phyloP scores from a whole-genome alignment of 768 basidiomycete genomes.

The Pleurotus tuoliensis region DNA sequence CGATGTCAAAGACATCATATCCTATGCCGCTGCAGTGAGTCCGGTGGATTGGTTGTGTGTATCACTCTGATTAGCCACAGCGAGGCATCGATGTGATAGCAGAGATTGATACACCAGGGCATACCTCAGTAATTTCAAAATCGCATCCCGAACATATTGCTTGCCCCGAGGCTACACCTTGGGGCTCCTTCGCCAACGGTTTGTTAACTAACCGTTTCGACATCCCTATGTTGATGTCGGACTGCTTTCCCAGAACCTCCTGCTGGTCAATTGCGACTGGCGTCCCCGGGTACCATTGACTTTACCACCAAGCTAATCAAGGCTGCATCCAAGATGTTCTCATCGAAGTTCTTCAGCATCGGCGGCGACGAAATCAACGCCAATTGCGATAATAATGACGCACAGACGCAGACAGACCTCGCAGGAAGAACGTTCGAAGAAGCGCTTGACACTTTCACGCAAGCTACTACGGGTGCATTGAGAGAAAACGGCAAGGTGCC shows the following conservation, averaged over 20 bases:
- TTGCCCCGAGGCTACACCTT: constrained; percentile 54
- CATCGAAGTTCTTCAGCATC: constrained; percentile 65
- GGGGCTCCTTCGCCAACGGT: constrained; percentile 55
- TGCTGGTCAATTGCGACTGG: constrained; percentile 77
- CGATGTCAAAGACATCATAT: constrained; percentile 57
- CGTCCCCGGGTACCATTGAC: constrained; percentile 51
- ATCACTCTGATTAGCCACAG: constrained; percentile 22
- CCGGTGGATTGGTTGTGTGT: neutral
- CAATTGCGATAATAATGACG: constrained; percentile 61
- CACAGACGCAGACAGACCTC: constrained; percentile 53
- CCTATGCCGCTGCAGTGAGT: constrained; percentile 69
- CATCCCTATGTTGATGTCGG: no score
- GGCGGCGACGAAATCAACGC: constrained; percentile 82
- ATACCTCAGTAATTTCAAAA: constrained; percentile 60
- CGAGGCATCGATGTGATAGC: constrained; percentile 70
- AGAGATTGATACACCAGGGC: constrained; percentile 86
- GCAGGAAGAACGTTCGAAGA: constrained; percentile 55
- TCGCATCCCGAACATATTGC: constrained; percentile 76
- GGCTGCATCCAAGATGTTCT: constrained; percentile 47
- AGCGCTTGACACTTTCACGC: constrained; percentile 61
- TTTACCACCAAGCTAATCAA: constrained; percentile 56
- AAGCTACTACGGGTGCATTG: constrained; percentile 55
- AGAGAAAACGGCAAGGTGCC: constrained; percentile 60
- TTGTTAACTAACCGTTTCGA: neutral
- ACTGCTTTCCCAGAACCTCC: constrained; percentile 54